Conservation (phyloP, 169 alveolate species). For the Plasmodium fragile region DNA sequence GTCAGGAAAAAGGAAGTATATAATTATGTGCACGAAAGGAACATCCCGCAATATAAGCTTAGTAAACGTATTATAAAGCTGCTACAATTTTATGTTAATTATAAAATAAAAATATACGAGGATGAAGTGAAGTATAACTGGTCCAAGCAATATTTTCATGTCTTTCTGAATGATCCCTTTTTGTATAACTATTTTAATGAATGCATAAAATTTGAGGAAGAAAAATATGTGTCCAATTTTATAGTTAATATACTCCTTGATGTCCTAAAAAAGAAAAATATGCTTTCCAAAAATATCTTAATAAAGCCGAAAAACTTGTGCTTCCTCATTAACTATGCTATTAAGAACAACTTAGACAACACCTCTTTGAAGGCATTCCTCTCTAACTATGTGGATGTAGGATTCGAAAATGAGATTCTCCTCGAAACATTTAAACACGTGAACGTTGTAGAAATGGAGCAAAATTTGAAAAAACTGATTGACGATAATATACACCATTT, state of each 20-base stretch:
- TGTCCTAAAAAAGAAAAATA: constrained; percentile 48
- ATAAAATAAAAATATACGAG: constrained; percentile 73
- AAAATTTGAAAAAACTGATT: constrained; percentile 27
- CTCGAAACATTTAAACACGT: constrained; percentile 3
- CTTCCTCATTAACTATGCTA: constrained; percentile 46
- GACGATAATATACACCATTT: constrained; percentile 34
- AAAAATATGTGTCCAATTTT: constrained; percentile 68
- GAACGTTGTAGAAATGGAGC: constrained; percentile 1
- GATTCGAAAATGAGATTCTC: constrained; percentile 33
- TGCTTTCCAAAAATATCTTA: constrained; percentile 53
- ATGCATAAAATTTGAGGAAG: constrained; percentile 56
- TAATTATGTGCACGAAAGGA: constrained; percentile 61
- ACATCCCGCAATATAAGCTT: constrained; percentile 60
- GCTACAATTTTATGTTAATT: constrained; percentile 69
- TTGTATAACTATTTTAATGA: constrained; percentile 70
- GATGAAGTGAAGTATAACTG: constrained; percentile 68
- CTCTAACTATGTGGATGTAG: constrained; percentile 23
- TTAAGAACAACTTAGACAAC: constrained; percentile 44
- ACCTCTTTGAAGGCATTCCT: constrained; percentile 15
- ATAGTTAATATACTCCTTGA: constrained; percentile 64
- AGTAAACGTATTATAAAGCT: constrained; percentile 25
- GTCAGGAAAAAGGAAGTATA: constrained; percentile 60
- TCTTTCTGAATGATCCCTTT: constrained; percentile 72
- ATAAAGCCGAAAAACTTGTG: constrained; percentile 64
- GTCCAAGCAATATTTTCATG: constrained; percentile 72